Base-by-base conservation (phyloP, 768 basidiomycete genomes). In the Tremella fuciformis region DNA sequence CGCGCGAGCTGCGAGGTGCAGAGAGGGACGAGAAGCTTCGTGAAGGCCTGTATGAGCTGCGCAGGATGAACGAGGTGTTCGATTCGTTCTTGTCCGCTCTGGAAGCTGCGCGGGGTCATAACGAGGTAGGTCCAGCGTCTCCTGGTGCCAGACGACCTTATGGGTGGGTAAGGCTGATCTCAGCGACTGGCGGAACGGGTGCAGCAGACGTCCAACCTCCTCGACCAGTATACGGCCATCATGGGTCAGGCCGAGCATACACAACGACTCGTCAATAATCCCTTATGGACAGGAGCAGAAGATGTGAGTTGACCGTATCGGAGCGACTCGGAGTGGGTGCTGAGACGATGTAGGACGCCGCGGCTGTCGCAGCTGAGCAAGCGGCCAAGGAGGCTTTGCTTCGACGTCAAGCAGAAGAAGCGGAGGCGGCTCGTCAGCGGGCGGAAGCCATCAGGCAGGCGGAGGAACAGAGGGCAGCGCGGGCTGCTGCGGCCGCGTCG, bases 171-270 rank as follows among this genome's bases (percentile, higher is more conserved):
- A 60, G 25, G 29, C 48, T 53, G 44, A 60, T 29, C 8, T 21
- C 25, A 71, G 71, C 55, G 63, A 63, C 59, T 66, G 38, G 76
- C 65, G 1, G 34, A 38, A 62, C 63, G 62, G 18, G 72, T 75
- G 1, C 53, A 54, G 16, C 67, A 76, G 41, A 77, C 78, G 1
- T 74, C 75, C 13, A 59, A 60, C 0, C 61, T 80, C 18, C 55
- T 80, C 11, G 78, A 79, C 54, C 62, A 73, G 50, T 80, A 80
- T 59, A 68, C 73, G 3, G 62, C 73, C 0, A 60, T 80, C 15
- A 57, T 77, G 42, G 69, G 72, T 25, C 79, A 80, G 50, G 66
- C 78, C 19, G 78, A 79, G 58, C 77, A 78, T 60, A 78, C 76
- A 0, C 73, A 77, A 63, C 50, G 67, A 29, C 58, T 80, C 18